phyloP scores from a whole-genome alignment of 2,329 filamentous ascomycete species.

The Pyrenophora graminea region DNA sequence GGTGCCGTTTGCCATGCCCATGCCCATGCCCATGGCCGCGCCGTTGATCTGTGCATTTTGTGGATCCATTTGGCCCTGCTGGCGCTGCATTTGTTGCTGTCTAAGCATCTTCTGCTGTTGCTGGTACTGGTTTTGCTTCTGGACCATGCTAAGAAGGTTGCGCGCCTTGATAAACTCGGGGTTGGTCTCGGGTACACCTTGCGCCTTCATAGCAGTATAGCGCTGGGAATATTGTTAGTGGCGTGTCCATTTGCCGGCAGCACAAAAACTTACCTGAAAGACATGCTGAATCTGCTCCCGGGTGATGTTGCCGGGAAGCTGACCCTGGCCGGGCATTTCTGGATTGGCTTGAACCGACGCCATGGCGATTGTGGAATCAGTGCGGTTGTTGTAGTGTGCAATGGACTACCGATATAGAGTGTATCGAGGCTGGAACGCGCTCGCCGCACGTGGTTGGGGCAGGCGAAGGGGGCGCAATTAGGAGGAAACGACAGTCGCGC shows the following conservation, averaged over 20 bases:
- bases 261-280: conserved; percentile 60
- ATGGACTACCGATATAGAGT: conserved; percentile 16
- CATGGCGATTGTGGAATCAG: conserved; percentile 57
- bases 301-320: conserved; percentile 69
- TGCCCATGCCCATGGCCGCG: conserved; percentile 9
- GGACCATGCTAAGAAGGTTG: conserved; percentile 73
- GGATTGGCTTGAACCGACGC: conserved; percentile 77
- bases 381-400: conserved; percentile 21
- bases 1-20: conserved; percentile 53
- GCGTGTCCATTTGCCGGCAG: conserved; percentile 5
- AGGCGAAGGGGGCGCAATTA: conserved; percentile 26
- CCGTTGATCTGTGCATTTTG: conserved; percentile 58
- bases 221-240: conserved; percentile 64
- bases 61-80: conserved; percentile 58
- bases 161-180: conserved; percentile 86
- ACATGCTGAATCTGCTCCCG: conserved; percentile 79
- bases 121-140: conserved; percentile 61
- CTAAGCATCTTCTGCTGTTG: conserved; percentile 46
- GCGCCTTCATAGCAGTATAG: conserved; percentile 85
- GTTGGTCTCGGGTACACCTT: conserved; percentile 78
- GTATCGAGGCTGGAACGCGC: conserved; percentile 22
- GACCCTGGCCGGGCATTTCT: conserved; percentile 66
- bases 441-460: conserved; percentile 21
- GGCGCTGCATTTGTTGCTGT: conserved; percentile 58
- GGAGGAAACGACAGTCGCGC: conserved; percentile 32